These are phyloP conservation scores for Colletotrichum liaoningense DNA, from an alignment of 2,329 filamentous ascomycete species.

Conservation along the genomic window DNA sequence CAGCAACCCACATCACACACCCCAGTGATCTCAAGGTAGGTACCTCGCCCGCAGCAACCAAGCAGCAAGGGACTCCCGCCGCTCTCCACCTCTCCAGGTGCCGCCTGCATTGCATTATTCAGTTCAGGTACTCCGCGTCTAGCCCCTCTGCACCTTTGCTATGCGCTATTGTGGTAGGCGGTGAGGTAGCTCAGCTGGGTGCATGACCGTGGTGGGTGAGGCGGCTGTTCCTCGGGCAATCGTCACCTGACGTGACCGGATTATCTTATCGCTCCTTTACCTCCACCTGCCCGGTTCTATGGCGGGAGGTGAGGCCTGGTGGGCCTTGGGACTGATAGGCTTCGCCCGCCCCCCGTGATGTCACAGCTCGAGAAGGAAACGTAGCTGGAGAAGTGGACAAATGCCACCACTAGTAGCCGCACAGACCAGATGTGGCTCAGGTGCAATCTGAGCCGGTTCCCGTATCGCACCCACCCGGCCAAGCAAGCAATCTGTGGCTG, in stretches of 20 bases:
- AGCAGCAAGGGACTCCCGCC: constrained; percentile 6
- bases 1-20: no score
- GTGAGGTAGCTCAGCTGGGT: background rate
- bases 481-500: constrained; percentile 4
- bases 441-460: background rate
- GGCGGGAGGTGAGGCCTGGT: no score
- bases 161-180: background rate
- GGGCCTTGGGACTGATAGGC: no score
- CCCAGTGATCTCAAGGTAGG: no score
- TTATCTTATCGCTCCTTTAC: constrained; percentile 23
- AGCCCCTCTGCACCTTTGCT: background rate
- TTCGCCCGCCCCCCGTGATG: constrained; percentile 24
- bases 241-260: constrained; percentile 14
- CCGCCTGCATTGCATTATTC: constrained; percentile 27
- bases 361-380: constrained; percentile 14
- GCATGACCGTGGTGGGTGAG: constrained; percentile 23
- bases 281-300: background rate
- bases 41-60: constrained; percentile 1
- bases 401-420: background rate
- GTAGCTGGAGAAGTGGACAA: constrained; percentile 7
- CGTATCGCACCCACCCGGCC: background rate
- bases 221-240: constrained; percentile 8
- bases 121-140: constrained; percentile 1
- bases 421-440: constrained; percentile 14
- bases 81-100: constrained; percentile 1